phyloP scores from a whole-genome alignment of 768 basidiomycete genomes.

The Pleurotus ostreatus region DNA sequence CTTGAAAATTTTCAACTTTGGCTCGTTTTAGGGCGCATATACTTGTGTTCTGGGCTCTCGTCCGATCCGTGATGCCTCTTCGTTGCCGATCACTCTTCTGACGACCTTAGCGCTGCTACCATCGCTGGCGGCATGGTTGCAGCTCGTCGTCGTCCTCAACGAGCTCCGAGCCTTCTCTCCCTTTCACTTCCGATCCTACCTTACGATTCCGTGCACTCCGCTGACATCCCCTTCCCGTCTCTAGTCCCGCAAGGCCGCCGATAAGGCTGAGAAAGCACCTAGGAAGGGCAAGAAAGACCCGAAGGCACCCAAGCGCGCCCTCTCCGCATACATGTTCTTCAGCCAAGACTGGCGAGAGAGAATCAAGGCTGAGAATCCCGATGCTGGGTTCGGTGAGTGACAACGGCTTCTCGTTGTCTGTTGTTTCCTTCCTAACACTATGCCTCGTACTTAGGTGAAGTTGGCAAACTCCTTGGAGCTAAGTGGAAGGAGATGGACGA shows the following conservation, averaged over 20 bases:
- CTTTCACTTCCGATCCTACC: neutral
- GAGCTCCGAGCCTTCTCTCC: constrained; percentile 9
- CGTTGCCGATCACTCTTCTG: neutral
- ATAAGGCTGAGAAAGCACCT: constrained; percentile 61
- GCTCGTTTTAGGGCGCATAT: constrained; percentile 1
- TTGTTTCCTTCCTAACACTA: constrained; percentile 9
- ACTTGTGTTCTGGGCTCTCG: neutral
- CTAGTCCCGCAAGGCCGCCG: constrained; percentile 68
- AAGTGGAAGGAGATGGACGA: constrained; percentile 97
- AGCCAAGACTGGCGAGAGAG: constrained; percentile 92
- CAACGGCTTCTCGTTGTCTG: neutral
- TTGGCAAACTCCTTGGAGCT: constrained; percentile 91
- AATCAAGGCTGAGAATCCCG: constrained; percentile 95
- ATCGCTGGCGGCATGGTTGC: neutral
- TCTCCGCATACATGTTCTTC: constrained; percentile 99
- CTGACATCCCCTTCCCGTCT: constrained; percentile 10
- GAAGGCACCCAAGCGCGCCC: constrained; percentile 85
- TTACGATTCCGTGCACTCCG: constrained; percentile 2
- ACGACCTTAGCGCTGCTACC: neutral
- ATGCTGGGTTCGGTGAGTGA: constrained; percentile 80
- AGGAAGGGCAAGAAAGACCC: constrained; percentile 72
- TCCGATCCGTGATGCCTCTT: neutral
- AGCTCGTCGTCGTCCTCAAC: constrained; percentile 12
- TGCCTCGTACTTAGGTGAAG: constrained; percentile 56
- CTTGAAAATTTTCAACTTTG: neutral